Evolutionary conservation across 192 early-diverging fungal genomes (phyloP).

Genomic region (Coemansia sp.): DNA sequence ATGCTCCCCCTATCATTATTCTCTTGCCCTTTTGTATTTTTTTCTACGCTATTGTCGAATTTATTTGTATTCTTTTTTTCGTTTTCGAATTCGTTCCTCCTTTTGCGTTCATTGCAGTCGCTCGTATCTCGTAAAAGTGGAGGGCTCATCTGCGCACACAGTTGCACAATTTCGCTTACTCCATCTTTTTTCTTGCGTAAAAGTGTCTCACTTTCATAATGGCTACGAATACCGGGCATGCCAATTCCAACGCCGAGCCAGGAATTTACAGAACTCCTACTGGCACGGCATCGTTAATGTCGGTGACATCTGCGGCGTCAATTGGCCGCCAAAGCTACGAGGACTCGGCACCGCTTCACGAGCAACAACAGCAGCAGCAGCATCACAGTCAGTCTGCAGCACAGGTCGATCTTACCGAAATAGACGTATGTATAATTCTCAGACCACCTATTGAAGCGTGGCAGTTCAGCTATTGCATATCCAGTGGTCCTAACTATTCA

Average conservation of each 20-base stretch:
- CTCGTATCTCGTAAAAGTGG: not conserved
- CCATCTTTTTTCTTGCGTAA: not conserved
- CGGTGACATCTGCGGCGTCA: conserved; percentile 20
- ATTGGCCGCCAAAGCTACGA: conserved; percentile 34
- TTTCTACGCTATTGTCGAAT: not conserved
- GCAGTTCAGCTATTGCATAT: not conserved
- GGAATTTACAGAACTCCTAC: conserved; percentile 13
- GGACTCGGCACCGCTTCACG: not conserved
- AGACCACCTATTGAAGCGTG: not conserved
- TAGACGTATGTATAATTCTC: conserved; percentile 35
- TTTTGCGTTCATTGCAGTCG: not conserved
- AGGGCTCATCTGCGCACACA: not conserved
- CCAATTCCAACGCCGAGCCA: conserved; percentile 1
- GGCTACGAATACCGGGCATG: conserved; percentile 10
- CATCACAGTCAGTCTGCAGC: conserved; percentile 12
- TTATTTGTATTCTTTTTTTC: no score
- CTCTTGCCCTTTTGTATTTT: not conserved
- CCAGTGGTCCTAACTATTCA: not conserved
- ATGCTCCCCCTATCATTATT: not conserved
- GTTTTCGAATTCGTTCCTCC: not conserved
- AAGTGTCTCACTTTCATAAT: conserved; percentile 1
- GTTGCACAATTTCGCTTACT: not conserved
- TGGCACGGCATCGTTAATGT: conserved; percentile 14
- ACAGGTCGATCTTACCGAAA: conserved; percentile 55
- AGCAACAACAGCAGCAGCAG: conserved; percentile 11